Conservation (phyloP, 2,329 filamentous ascomycete genomes). For the Colletotrichum eremochloae region DNA sequence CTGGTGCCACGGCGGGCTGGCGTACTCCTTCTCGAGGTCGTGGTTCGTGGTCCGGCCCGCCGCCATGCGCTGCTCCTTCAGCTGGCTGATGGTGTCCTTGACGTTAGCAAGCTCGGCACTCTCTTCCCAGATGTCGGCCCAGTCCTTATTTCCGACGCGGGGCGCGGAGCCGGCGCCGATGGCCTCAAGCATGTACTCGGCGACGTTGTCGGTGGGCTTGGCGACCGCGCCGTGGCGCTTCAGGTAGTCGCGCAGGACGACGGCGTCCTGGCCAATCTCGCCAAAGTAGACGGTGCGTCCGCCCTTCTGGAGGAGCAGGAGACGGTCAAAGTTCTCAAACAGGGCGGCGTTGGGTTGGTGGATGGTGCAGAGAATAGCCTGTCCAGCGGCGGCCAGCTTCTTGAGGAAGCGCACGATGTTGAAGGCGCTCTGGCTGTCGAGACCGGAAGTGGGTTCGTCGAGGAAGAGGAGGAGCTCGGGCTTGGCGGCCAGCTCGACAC, state of each 20-base stretch:
- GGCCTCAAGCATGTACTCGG: conserved; percentile 88
- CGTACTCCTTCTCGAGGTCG: conserved; percentile 79
- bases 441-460: conserved; percentile 82
- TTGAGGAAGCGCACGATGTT: conserved; percentile 84
- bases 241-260: conserved; percentile 75
- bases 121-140: conserved; percentile 83
- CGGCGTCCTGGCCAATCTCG: conserved; percentile 82
- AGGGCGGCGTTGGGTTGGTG: conserved; percentile 89
- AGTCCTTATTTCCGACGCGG: conserved; percentile 80
- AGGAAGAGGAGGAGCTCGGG: conserved; percentile 82
- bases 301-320: conserved; percentile 82
- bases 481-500: conserved; percentile 89
- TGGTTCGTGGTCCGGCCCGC: conserved; percentile 59
- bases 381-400: conserved; percentile 82
- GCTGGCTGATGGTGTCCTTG: conserved; percentile 75
- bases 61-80: conserved; percentile 72
- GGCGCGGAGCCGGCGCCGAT: conserved; percentile 81
- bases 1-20: conserved; percentile 84
- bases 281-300: conserved; percentile 90
- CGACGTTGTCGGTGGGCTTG: conserved; percentile 68
- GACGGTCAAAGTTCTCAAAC: conserved; percentile 89
- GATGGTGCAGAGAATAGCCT: conserved; percentile 91
- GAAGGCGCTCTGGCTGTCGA: conserved; percentile 79
- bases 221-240: conserved; percentile 71
- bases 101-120: conserved; percentile 76